Base-by-base conservation (phyloP, 495 filamentous ascomycete species). In the Podospora tetraspora region DNA sequence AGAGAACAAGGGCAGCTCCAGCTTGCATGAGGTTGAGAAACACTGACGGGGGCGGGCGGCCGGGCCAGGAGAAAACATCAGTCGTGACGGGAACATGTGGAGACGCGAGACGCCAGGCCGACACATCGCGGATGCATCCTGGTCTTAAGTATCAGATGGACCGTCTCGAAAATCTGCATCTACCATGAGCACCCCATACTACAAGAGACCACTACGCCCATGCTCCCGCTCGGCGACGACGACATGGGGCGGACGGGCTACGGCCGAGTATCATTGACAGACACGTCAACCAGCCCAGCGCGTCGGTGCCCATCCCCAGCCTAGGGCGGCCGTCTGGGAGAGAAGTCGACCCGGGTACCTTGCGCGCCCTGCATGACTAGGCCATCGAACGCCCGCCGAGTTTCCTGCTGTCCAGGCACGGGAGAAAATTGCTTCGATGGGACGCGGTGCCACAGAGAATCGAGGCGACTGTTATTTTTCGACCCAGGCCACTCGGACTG, bases 281-380 rank as follows among this genome's bases (percentile, higher is more conserved):
- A 75, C 75, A 75, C 71, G 73, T 73, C 70, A 71, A 73, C 63
- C 67, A 57, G 27, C 64, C 61, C 57, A 63, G 70, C 69, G 71
- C 60, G 64, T 59, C 25, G 3, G 60, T 68, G 37, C 37, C 43
- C 43, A 66, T 66, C 52, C 63, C 67, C 57, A 29, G 69, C 72
- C 61, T 68, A 52, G n/a, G 56, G 34, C 62, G 5, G 23, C 24
- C 19, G 62, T 64, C 57, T n/a, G 11, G n/a, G 34, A 61, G 30
- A 57, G 8, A 60, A 61, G 69, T 52, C 43, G 43, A 52, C 43
- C 61, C 62, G 34, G 62, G 67, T 69, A 68, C 72, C 69, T 71
- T 68, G 70, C 43, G 60, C 34, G 61, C 30, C 23, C 61, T 66
- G 66, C 70, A 57, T 63, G 21, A 61, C 65, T 65, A 67, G 66